A percentile compares a stretch with the other conserved stretches of the same genome.
Evolutionary conservation across 306 rosid species (phyloP).

Genomic region (Quercus bicolor): DNA sequence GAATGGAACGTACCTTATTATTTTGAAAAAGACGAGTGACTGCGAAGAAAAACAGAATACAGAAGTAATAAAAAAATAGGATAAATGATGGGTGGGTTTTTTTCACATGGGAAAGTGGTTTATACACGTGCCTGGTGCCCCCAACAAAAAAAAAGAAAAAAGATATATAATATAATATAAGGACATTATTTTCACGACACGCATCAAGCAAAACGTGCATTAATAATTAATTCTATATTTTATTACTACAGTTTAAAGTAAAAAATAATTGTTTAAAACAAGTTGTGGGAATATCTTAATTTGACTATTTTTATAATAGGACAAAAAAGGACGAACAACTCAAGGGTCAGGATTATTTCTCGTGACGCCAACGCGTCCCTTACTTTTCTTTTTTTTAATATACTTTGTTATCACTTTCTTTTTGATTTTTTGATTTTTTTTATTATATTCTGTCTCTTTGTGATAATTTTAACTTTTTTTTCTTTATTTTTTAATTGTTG

Average conservation of each 20-base stretch:
- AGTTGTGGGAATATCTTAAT: neutral
- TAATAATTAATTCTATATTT: conserved; percentile 7
- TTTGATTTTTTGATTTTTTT: too few relatives aligned
- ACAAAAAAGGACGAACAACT: conserved; percentile 6
- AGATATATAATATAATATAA: neutral
- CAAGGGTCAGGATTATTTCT: conserved; percentile 18
- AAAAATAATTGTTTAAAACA: neutral
- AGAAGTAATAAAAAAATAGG: neutral
- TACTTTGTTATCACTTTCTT: neutral
- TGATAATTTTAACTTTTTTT: too few relatives aligned
- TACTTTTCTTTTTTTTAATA: neutral
- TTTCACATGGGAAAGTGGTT: conserved; percentile 29
- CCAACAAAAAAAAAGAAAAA: neutral
- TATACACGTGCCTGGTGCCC: conserved; percentile 27
- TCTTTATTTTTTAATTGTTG: too few relatives aligned
- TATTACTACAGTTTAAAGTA: neutral
- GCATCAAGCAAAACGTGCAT: conserved; percentile 33
- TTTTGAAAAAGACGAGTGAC: neutral
- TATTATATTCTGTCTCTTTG: neutral
- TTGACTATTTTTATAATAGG: neutral
- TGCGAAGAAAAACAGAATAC: neutral
- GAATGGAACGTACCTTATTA: too few relatives aligned
- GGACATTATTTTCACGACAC: conserved; percentile 35
- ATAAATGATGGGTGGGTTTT: conserved; percentile 8
- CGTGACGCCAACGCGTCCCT: conserved; percentile 23